phyloP scores from a whole-genome alignment of 2,329 filamentous ascomycete species.

The Polychaeton citri region DNA sequence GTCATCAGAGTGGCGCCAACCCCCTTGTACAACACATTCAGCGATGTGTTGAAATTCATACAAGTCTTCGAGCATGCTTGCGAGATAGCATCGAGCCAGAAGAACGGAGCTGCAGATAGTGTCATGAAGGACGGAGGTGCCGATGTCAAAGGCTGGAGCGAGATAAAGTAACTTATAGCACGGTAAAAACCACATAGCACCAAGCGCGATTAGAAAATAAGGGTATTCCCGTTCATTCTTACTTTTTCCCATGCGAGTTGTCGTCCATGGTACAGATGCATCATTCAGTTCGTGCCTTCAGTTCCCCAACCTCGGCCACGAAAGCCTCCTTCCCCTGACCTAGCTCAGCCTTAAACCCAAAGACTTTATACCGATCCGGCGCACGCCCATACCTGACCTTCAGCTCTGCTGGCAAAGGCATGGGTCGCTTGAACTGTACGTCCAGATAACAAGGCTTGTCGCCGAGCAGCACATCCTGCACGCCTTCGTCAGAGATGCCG shows the following conservation, averaged over 20 bases:
- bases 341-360: background rate
- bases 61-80: constrained; percentile 36
- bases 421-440: background rate
- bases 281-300: too few species aligned
- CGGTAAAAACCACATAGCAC: too few species aligned
- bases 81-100: background rate
- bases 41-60: constrained; percentile 54
- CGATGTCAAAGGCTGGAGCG: background rate
- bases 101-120: background rate
- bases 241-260: too few species aligned
- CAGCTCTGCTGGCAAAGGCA: background rate
- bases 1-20: constrained; percentile 75
- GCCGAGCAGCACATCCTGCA: background rate
- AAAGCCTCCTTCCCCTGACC: background rate
- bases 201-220: too few species aligned
- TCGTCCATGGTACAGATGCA: too few species aligned
- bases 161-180: constrained; percentile 1
- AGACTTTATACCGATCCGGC: background rate
- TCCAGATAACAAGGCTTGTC: background rate
- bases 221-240: too few species aligned
- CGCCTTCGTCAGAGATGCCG: background rate
- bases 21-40: constrained; percentile 70
- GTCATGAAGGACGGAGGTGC: background rate
- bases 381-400: background rate
- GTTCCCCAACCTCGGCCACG: background rate